Evolutionary conservation across 768 basidiomycete species (phyloP).

Genomic region (Leccinellum rugosiceps): DNA sequence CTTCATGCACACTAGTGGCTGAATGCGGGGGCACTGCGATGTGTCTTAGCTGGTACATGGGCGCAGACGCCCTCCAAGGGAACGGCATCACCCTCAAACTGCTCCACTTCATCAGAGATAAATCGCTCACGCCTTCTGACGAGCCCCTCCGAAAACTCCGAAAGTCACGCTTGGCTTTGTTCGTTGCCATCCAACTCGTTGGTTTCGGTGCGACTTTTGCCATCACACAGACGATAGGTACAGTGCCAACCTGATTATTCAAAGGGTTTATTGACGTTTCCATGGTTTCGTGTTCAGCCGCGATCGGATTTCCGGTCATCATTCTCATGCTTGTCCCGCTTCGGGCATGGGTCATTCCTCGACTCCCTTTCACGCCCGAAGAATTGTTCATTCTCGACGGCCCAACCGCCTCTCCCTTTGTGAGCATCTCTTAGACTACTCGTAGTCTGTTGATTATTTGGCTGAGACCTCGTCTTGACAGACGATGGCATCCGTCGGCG

Average conservation of each 20-base stretch:
- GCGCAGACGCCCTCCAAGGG: constrained; percentile 70
- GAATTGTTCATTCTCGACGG: constrained; percentile 87
- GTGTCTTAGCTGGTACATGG: constrained; percentile 81
- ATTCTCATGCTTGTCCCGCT: constrained; percentile 82
- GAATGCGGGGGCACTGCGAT: background rate
- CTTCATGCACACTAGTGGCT: background rate
- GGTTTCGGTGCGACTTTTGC: constrained; percentile 89
- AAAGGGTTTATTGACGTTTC: background rate
- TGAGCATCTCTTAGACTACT: constrained; percentile 38
- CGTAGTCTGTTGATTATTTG: background rate
- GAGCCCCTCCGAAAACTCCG: constrained; percentile 80
- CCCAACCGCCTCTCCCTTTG: constrained; percentile 84
- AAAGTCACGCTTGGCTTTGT: constrained; percentile 68
- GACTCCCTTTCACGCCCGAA: constrained; percentile 67
- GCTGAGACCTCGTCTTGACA: constrained; percentile 4
- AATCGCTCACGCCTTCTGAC: constrained; percentile 49
- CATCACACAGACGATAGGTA: constrained; percentile 86
- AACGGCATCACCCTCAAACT: constrained; percentile 85
- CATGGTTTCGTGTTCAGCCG: constrained; percentile 53
- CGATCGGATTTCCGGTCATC: constrained; percentile 88
- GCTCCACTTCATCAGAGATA: constrained; percentile 76
- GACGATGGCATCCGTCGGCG: constrained; percentile 46
- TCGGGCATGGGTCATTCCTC: constrained; percentile 67
- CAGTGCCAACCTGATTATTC: constrained; percentile 16
- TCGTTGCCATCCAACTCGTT: constrained; percentile 69